Evolutionary conservation across 75 land plant genomes (phyloP).

Genomic region (Selaginella moellendorffii): DNA sequence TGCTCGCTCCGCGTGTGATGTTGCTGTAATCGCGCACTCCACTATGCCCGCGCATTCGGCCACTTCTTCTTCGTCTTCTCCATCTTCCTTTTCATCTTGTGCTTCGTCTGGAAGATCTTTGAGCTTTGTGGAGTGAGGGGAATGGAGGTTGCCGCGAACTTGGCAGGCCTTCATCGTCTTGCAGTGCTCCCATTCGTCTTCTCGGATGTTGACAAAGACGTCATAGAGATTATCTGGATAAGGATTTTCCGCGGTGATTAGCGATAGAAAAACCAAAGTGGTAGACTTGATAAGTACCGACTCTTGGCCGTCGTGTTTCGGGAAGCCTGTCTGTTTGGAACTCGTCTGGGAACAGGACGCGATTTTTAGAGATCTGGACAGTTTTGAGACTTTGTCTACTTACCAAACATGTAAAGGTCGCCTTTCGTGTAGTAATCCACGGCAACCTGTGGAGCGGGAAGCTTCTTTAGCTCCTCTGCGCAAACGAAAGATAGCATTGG

Average conservation of each 20-base stretch:
- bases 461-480: slow-evolving; percentile 66
- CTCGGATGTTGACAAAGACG: slow-evolving; percentile 81
- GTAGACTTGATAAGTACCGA: slow-evolving; percentile 34
- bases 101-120: slow-evolving; percentile 12
- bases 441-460: slow-evolving; percentile 80
- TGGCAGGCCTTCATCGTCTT: slow-evolving; percentile 98
- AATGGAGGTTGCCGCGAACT: slow-evolving; percentile 56
- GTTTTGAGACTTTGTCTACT: too few species aligned
- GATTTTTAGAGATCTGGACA: too few species aligned
- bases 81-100: neutral
- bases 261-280: neutral
- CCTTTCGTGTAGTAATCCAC: slow-evolving; percentile 79
- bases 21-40: slow-evolving; percentile 32
- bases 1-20: slow-evolving; percentile 14
- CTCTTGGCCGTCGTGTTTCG: slow-evolving; percentile 64
- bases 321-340: slow-evolving; percentile 80
- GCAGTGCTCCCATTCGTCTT: slow-evolving; percentile 94
- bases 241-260: neutral
- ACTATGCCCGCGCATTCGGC: slow-evolving; percentile 47
- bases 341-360: too few species aligned
- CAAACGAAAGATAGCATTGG: neutral
- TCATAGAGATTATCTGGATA: slow-evolving; percentile 82
- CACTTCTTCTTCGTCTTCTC: slow-evolving; percentile 21
- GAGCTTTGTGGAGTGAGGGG: slow-evolving; percentile 63
- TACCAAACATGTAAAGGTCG: slow-evolving; percentile 95